Evolutionary conservation across 768 basidiomycete species (phyloP), one percentile per base, ranked within the genome.

Genomic region (Mycena haematopus): DNA sequence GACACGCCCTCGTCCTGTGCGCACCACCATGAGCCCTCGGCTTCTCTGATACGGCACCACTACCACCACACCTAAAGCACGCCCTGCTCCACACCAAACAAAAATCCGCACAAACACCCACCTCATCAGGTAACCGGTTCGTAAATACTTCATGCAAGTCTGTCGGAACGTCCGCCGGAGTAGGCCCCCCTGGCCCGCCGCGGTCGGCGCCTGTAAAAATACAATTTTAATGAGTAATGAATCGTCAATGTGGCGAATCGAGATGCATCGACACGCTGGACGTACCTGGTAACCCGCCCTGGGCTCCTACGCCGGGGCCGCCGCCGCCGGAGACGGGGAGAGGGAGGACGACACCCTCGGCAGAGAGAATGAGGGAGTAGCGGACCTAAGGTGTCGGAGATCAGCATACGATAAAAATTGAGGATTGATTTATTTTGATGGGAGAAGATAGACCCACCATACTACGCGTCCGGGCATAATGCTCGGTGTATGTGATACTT

Each of bases 141-240:
- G 95, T 96, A 79, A 98, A 99, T 63, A 99, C 92, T 56, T 97
- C 95, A 72, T 96, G 92, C 40, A 99, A 78, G 76, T 99, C 96
- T 52, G 77, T 74, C 3, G 97, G 97, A 60, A 99, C 89, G 71
- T 99, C 97, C 27, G 89, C 87, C 0, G 91, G 86, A 0, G 93
- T 93, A 44, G 90, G 86, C 62, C 90, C 87, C 68, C 87, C 86
- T 21, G 79, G 74, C 65, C 87, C 84, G 11, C 33, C 50, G 21
- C 50, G 46, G 46, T 47, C 46, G 14, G n/a, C 50, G 21, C 31
- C 31, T 45, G 22, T 36, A 31, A 31, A 31, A 9, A 31, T 31
- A 31, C 9, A 31, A 5, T 31, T 31, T 31, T 31, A 31, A 31
- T 31, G 29, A 31, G 4, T 9, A 4, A 31, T 31, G 29, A 31